phyloP scores from a whole-genome alignment of 2,329 filamentous ascomycete species.

The Boeremia exigua region DNA sequence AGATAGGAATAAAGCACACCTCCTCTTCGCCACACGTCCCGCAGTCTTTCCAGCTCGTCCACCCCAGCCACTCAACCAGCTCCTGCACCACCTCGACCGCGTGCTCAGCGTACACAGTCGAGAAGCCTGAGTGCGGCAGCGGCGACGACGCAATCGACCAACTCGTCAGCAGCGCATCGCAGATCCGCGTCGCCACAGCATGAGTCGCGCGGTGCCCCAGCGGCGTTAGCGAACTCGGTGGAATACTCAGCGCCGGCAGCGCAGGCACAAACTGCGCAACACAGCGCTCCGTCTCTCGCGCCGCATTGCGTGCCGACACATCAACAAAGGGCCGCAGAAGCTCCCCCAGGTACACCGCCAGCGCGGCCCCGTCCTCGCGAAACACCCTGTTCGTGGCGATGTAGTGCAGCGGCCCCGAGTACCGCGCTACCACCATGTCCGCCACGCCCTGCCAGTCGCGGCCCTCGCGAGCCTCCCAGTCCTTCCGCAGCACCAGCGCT shows the following conservation, averaged over 20 bases:
- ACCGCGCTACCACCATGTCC: slow-evolving; percentile 70
- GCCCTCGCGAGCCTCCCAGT: slow-evolving; percentile 6
- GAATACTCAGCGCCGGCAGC: neutral
- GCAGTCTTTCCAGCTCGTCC: slow-evolving; percentile 67
- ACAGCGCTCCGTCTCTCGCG: slow-evolving; percentile 56
- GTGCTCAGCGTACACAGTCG: slow-evolving; percentile 16
- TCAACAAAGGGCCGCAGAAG: slow-evolving; percentile 48
- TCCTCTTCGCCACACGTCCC: slow-evolving; percentile 60
- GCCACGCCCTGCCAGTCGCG: slow-evolving; percentile 70
- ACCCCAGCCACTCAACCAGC: slow-evolving; percentile 60
- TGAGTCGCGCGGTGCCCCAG: slow-evolving; percentile 42
- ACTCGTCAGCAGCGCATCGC: slow-evolving; percentile 40
- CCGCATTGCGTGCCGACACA: slow-evolving; percentile 42
- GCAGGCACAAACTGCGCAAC: slow-evolving; percentile 50
- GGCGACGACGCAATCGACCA: slow-evolving; percentile 20
- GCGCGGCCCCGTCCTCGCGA: slow-evolving; percentile 23
- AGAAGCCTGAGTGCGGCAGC: slow-evolving; percentile 12
- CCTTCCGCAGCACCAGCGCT: slow-evolving; percentile 48
- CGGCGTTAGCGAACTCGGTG: slow-evolving; percentile 22
- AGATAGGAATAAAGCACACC: slow-evolving; percentile 68
- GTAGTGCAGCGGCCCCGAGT: slow-evolving; percentile 60
- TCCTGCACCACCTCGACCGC: slow-evolving; percentile 44
- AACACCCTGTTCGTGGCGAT: slow-evolving; percentile 27
- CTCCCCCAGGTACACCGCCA: slow-evolving; percentile 34
- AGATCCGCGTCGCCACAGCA: slow-evolving; percentile 40